Percentiles rank a stretch among this genome's conserved stretches.
These are phyloP conservation scores for Coriaria nepalensis DNA, from an alignment of 306 rosid genomes.

Conservation along the genomic window DNA sequence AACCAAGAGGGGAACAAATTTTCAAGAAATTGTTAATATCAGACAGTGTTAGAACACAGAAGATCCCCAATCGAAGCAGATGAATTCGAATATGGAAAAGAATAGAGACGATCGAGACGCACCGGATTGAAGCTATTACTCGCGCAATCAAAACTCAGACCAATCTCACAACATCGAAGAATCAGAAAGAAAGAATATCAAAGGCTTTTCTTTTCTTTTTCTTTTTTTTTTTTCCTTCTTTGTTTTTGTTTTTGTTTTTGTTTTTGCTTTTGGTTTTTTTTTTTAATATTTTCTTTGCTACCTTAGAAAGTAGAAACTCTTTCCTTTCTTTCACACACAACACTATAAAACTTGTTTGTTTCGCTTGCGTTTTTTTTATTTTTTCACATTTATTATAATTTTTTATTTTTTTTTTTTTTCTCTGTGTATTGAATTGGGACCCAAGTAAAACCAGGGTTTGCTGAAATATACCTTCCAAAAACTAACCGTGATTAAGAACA, in stretches of 20 bases:
- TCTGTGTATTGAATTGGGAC: too few species aligned
- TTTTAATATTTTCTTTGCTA: too few species aligned
- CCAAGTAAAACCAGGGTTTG: too few species aligned
- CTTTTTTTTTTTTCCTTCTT: background rate
- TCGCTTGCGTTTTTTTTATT: too few species aligned
- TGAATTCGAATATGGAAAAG: conserved; percentile 14
- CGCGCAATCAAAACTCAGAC: conserved; percentile 35
- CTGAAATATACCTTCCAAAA: too few species aligned
- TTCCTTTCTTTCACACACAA: too few species aligned
- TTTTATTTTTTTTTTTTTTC: too few species aligned
- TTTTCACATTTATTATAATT: too few species aligned
- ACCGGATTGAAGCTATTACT: conserved; percentile 32
- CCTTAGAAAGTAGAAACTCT: too few species aligned
- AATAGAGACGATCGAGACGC: conserved; percentile 26
- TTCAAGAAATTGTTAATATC: conserved; percentile 9
- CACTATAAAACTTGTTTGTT: too few species aligned
- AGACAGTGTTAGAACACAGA: conserved; percentile 13
- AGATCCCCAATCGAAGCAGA: conserved; percentile 32
- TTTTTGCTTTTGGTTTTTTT: background rate
- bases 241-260: background rate
- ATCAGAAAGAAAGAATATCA: conserved; percentile 24
- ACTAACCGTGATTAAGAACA: too few species aligned
- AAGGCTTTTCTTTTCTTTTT: conserved; percentile 2
- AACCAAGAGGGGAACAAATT: conserved; percentile 22
- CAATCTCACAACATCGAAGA: conserved; percentile 42